Percentiles rank a stretch among this genome's conserved stretches.
These are phyloP conservation scores for Myxozyma udenii DNA, from an alignment of 805 yeast species.

Conservation along the genomic window DNA sequence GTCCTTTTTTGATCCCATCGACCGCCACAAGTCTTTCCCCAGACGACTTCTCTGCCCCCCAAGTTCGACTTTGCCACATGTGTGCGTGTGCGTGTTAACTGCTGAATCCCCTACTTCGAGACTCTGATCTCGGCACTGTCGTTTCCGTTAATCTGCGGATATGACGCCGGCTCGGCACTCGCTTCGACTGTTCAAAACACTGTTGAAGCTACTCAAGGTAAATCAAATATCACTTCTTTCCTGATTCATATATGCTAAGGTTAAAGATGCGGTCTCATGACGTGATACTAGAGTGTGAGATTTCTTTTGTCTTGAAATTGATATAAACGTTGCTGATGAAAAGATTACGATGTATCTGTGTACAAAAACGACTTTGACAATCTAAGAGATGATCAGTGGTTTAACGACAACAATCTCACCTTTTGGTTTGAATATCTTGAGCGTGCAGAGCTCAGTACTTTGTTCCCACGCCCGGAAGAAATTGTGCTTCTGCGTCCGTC, in stretches of 20 bases:
- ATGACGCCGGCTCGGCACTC: constrained; percentile 6
- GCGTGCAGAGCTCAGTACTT: constrained; percentile 25
- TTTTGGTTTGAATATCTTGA: constrained; percentile 60
- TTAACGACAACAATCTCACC: constrained; percentile 66
- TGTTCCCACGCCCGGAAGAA: constrained; percentile 4
- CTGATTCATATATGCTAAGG: neutral
- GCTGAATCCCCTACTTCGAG: too few species aligned
- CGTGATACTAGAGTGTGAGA: constrained; percentile 27
- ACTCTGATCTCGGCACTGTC: too few species aligned
- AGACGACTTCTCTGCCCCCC: too few species aligned
- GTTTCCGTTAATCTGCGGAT: too few species aligned
- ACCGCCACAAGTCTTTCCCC: too few species aligned
- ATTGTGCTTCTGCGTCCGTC: constrained; percentile 52
- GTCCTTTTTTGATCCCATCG: too few species aligned
- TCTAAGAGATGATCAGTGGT: constrained; percentile 65
- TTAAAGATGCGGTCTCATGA: constrained; percentile 24
- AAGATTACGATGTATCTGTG: constrained; percentile 28
- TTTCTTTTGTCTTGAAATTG: too few species aligned
- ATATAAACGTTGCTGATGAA: neutral
- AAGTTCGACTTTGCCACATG: too few species aligned
- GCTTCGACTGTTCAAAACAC: constrained; percentile 15
- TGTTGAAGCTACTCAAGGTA: constrained; percentile 17
- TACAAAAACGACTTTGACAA: constrained; percentile 49
- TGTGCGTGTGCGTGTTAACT: too few species aligned
- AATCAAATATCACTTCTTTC: neutral